Evolutionary conservation across 345 rosid genomes (phyloP), one percentile per base, ranked within the genome.

Genomic region (Salix brachista): DNA sequence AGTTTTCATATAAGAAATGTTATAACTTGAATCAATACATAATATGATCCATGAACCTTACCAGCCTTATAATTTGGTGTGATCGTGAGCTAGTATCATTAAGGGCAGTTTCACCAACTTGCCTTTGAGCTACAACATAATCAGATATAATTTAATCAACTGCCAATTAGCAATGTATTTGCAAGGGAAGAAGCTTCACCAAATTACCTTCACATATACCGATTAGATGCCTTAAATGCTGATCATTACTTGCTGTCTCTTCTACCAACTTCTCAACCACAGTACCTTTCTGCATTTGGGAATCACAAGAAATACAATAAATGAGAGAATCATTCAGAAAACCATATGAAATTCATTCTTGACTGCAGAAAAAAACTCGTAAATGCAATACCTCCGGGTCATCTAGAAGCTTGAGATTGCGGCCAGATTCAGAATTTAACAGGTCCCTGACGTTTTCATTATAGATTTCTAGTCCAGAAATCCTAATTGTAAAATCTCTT

Each of bases 31-130:
- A 73, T 6, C 73, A 65, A 46, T 12, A 28, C 16, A 72, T 74
- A 70, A 6, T 28, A 60, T 39, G 73, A 71, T 76, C 61, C 48
- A 54, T 65, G 69, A 77, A 80, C 78, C 80, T 75, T 81, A 94
- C 99, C 95, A 96, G 93, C 80, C 97, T 89, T 81, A 96, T 91
- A 46, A 96, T 96, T 83, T 94, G 98, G 86, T 96, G 99, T 71
- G 99, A 96, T 82, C 99, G 84, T 14, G 99, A 96, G 77, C 99
- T 96, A 23, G 92, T 89, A 83, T 96, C 98, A 83, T 96, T 96
- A 81, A 96, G 86, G 74, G 97, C 97, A 70, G 99, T 96, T 88
- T 96, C 98, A 72, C 99, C 99, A 84, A 94, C 99, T 91, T 94
- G 98, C 79, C 99, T 91, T 89, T 96, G 99, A 77, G 99, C 99